phyloP scores from a whole-genome alignment of 2,329 filamentous ascomycete species.

The Phoma sp. region DNA sequence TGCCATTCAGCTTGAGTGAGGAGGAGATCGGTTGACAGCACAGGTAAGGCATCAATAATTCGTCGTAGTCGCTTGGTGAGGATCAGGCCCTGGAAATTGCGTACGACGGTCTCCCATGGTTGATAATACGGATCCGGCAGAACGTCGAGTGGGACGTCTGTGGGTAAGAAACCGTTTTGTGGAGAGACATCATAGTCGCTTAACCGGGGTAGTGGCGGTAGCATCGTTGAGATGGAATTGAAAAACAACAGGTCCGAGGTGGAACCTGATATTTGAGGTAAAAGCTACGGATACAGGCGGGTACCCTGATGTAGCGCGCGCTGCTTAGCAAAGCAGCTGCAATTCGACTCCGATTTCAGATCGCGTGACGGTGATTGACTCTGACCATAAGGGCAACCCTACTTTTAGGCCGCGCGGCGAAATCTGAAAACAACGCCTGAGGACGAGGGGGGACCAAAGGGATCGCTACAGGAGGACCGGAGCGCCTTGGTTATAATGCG shows the following conservation, averaged over 20 bases:
- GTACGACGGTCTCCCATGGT: constrained; percentile 87
- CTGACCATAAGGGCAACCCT: constrained; percentile 10
- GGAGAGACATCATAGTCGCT: constrained; percentile 81
- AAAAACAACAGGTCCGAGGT: constrained; percentile 1
- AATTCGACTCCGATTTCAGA: not conserved
- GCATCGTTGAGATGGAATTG: constrained; percentile 38
- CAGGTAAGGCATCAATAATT: constrained; percentile 78
- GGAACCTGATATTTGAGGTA: constrained; percentile 4
- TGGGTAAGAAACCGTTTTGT: constrained; percentile 84
- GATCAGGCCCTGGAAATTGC: constrained; percentile 85
- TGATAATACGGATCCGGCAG: constrained; percentile 92
- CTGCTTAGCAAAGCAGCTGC: constrained; percentile 13
- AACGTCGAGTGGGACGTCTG: constrained; percentile 76
- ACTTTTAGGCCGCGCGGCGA: constrained; percentile 2
- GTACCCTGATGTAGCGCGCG: constrained; percentile 12
- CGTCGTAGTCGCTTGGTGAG: constrained; percentile 82
- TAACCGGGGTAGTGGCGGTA: constrained; percentile 56
- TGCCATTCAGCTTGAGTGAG: constrained; percentile 89
- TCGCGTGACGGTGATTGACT: constrained; percentile 6
- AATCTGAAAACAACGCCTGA: not conserved
- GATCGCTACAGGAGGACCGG: not conserved
- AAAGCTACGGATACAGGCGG: constrained; percentile 9
- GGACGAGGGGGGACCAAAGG: not conserved
- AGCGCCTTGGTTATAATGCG: constrained; percentile 6
- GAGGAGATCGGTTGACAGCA: constrained; percentile 82